phyloP scores from a whole-genome alignment of 108 stramenopile genomes.

The Phaeodactylum tricornutum region DNA sequence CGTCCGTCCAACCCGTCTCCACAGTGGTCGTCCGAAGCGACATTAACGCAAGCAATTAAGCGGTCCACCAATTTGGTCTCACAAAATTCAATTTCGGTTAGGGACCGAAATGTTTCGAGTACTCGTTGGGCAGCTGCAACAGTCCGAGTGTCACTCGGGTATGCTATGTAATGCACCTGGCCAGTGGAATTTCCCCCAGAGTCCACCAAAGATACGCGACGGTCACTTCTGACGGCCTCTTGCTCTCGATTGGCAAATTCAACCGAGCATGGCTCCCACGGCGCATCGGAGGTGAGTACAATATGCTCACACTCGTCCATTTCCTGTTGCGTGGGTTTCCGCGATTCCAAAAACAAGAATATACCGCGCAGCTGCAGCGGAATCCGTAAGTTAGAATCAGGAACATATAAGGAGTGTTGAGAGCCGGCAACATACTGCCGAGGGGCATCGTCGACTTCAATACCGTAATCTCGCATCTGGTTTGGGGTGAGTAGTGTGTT shows the following conservation, averaged over 20 bases:
- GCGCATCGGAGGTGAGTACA: neutral
- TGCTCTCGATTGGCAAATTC: neutral
- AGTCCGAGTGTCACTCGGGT: too few species aligned
- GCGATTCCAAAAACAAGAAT: slow-evolving; percentile 3
- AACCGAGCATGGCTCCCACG: slow-evolving; percentile 5
- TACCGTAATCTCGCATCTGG: slow-evolving; percentile 19
- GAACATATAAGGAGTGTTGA: too few species aligned
- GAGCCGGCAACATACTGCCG: neutral
- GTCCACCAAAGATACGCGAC: neutral
- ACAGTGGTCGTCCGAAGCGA: neutral
- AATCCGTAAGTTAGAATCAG: too few species aligned
- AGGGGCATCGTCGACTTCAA: neutral
- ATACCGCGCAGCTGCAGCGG: too few species aligned
- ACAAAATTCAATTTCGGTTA: neutral
- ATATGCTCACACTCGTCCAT: neutral
- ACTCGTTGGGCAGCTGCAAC: neutral
- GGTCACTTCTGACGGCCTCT: neutral
- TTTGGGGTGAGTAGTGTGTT: slow-evolving; percentile 21
- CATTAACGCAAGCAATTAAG: neutral
- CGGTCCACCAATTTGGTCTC: neutral
- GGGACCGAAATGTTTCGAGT: too few species aligned
- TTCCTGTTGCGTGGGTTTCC: slow-evolving; percentile 9
- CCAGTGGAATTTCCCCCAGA: too few species aligned
- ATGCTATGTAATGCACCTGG: too few species aligned
- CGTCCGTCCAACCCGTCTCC: too few species aligned